Evolutionary conservation across 176 grass and related monocot genomes (phyloP), one percentile per base, ranked within the genome.

Genomic region (Aegilops speltoides): DNA sequence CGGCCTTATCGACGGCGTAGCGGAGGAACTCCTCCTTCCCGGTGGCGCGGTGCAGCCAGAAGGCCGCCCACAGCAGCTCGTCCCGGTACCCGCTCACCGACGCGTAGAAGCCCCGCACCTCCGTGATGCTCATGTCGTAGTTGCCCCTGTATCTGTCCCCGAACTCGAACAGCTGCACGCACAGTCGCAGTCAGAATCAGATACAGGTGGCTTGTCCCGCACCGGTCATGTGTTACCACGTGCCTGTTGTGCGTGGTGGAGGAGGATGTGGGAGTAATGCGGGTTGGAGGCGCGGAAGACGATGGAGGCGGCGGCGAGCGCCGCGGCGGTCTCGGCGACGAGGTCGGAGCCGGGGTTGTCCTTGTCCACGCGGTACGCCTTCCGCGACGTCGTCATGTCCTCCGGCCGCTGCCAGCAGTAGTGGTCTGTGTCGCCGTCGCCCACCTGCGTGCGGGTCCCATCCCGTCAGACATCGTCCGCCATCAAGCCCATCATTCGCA

Each of bases 321-420:
- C 95, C 3, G 95, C 95, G 25, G 95, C 95, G 4, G 95, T 97
- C 88, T 97, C 95, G 22, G 71, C 95, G 68, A 93, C 90, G 22
- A 97, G 92, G 92, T 97, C 95, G 12, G 95, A 97, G 20, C 95
- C 95, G 0, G 92, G 95, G 79, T 92, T 94, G 70, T 97, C 81
- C 83, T 28, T 85, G 76, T 97, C 95, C n/a, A 97, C 85, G 48
- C 89, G 89, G 91, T 92, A 97, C 38, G 95, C 95, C 72, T 97
- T 88, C 77, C 95, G 77, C 80, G 95, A 94, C 87, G 95, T 97
- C 29, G 95, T 97, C 95, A 97, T 97, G 82, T 97, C 95, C 81
- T 97, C 95, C 23, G 95, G 95, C 52, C 95, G 91, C 78, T 97
- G 95, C 95, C 95, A 97, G 86, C 95, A 97, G 86, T 94, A 97